These are phyloP conservation scores for Mortierella sp. DNA, from an alignment of 371 early-diverging fungal genomes.

Conservation along the genomic window DNA sequence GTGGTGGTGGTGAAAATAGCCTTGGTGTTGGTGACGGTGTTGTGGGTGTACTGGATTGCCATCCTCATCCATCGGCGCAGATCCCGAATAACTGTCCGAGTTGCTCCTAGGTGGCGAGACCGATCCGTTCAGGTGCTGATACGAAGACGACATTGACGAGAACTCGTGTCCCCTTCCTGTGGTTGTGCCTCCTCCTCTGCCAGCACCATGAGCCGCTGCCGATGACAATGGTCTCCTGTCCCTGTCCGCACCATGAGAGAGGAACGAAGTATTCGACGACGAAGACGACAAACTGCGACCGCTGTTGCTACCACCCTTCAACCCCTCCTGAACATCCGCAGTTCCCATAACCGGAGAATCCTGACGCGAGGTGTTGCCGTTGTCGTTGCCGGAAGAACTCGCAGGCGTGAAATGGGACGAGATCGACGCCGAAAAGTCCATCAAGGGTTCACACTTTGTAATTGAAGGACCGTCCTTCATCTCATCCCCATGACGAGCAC, in stretches of 20 bases:
- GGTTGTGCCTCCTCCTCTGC: not conserved
- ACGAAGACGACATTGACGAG: conserved; percentile 14
- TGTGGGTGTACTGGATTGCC: not conserved
- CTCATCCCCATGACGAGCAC: not conserved
- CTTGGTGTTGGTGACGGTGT: not conserved
- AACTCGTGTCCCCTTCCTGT: not conserved
- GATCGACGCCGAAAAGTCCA: conserved; percentile 27
- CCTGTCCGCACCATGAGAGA: conserved; percentile 3
- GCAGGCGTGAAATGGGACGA: conserved; percentile 33
- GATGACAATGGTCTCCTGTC: not conserved
- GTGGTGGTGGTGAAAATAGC: not conserved
- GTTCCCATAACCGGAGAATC: conserved; percentile 12
- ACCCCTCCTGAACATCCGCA: not conserved
- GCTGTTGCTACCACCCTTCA: not conserved
- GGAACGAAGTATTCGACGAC: conserved; percentile 21
- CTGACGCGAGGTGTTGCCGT: conserved; percentile 5
- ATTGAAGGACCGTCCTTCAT: not conserved
- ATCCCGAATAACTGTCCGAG: conserved; percentile 14
- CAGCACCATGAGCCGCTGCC: not conserved
- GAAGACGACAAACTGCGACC: conserved; percentile 1
- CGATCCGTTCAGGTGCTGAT: conserved; percentile 26
- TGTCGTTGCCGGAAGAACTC: no score
- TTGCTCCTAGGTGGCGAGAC: conserved; percentile 23
- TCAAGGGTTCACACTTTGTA: not conserved
- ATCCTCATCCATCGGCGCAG: conserved; percentile 22